A percentile compares a stretch with the other conserved stretches of the same genome.
These are phyloP conservation scores for Fusarium burgessii DNA, from an alignment of 2,329 filamentous ascomycete genomes.

Conservation along the genomic window DNA sequence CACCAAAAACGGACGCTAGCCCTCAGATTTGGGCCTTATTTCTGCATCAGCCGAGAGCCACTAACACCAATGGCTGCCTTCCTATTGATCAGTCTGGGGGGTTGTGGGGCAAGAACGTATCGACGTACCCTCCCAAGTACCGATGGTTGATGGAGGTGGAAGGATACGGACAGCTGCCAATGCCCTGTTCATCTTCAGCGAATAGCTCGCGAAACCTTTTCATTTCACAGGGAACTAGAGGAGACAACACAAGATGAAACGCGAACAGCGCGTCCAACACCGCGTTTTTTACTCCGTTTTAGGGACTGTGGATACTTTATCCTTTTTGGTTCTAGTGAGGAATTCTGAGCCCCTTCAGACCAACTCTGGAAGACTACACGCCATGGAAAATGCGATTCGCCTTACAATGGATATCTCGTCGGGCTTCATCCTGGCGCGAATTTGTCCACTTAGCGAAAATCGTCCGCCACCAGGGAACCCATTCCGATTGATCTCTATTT, in stretches of 20 bases:
- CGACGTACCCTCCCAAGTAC: slow-evolving; percentile 22
- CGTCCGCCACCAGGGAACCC: slow-evolving; percentile 15
- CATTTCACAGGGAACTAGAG: slow-evolving; percentile 17
- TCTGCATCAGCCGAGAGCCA: slow-evolving; percentile 44
- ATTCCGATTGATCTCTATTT: not conserved
- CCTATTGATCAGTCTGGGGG: slow-evolving; percentile 42
- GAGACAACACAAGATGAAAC: slow-evolving; percentile 34
- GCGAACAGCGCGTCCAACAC: slow-evolving; percentile 16
- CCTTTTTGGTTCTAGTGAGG: slow-evolving; percentile 22
- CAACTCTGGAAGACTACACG: slow-evolving; percentile 23
- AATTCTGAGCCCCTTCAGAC: slow-evolving; percentile 4
- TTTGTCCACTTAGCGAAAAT: slow-evolving; percentile 22
- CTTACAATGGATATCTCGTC: slow-evolving; percentile 34
- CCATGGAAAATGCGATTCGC: slow-evolving; percentile 28
- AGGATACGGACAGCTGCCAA: slow-evolving; percentile 3
- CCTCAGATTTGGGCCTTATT: slow-evolving; percentile 36
- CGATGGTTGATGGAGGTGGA: slow-evolving; percentile 19
- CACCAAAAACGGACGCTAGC: slow-evolving; percentile 47
- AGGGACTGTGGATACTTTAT: not conserved
- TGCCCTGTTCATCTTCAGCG: slow-evolving; percentile 15
- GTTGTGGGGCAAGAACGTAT: slow-evolving; percentile 42
- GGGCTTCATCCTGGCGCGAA: slow-evolving; percentile 36
- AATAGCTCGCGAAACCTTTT: slow-evolving; percentile 15
- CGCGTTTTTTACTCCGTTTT: slow-evolving; percentile 24
- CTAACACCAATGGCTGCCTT: slow-evolving; percentile 42